A percentile compares a stretch with the other conserved stretches of the same genome.
These are phyloP conservation scores for Gnaphalium uliginosum DNA, from an alignment of 129 eudicot species.

Conservation along the genomic window DNA sequence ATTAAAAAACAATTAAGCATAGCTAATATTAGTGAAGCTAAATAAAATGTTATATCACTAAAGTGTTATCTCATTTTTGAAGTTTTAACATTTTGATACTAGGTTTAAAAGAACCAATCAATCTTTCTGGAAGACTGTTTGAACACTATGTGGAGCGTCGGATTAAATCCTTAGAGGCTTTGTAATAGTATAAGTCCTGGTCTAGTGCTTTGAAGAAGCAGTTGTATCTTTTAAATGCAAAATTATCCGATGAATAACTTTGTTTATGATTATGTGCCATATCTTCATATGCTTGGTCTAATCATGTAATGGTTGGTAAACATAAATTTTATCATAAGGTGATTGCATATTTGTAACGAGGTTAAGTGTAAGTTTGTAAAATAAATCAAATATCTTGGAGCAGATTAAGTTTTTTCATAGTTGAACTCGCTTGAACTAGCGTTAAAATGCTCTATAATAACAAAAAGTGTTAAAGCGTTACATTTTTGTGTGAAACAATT, in stretches of 20 bases:
- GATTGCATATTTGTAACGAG: neutral
- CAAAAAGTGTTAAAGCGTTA: neutral
- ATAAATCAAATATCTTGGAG: neutral
- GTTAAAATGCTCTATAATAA: neutral
- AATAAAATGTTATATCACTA: no score
- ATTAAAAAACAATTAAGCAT: no score
- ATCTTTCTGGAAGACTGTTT: no score
- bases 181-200: no score
- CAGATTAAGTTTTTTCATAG: neutral
- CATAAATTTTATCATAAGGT: neutral
- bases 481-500: neutral
- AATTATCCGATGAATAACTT: neutral
- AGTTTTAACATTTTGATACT: no score
- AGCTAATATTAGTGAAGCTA: no score
- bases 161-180: no score
- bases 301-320: constrained; percentile 1
- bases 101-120: no score
- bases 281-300: neutral
- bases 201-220: no score
- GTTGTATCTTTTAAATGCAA: no score
- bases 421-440: neutral
- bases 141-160: no score
- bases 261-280: neutral
- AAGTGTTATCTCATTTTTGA: no score
- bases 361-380: neutral